A percentile compares a stretch with the other conserved stretches of the same genome.
Evolutionary conservation across 169 alveolate species (phyloP).

Genomic region (Cryptosporidium meleagridis): DNA sequence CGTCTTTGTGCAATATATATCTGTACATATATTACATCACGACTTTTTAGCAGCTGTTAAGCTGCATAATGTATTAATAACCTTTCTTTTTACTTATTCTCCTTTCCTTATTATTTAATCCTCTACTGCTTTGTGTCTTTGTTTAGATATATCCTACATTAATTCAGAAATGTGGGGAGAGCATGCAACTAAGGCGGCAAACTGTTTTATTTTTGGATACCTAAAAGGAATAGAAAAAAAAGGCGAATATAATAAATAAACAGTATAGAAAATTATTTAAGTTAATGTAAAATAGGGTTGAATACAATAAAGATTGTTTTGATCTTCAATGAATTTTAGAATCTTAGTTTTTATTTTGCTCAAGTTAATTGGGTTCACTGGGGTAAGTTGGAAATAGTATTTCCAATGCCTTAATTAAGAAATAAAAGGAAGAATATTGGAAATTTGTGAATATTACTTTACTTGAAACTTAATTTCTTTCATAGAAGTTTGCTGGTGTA

Average conservation of each 20-base stretch:
- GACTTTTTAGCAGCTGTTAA: too few relatives aligned
- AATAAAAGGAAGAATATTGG: not conserved
- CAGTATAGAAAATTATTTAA: not conserved
- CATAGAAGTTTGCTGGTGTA: not conserved
- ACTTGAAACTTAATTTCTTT: not conserved
- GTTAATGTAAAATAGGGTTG: not conserved
- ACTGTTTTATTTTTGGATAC: slow-evolving; percentile 20
- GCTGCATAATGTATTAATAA: not conserved
- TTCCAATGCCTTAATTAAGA: not conserved
- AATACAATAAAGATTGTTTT: not conserved
- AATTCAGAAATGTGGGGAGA: slow-evolving; percentile 17
- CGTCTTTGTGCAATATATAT: not conserved
- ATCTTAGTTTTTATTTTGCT: not conserved
- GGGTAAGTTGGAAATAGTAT: not conserved
- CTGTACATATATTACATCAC: not conserved
- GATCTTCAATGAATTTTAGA: slow-evolving; percentile 16
- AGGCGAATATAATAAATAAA: not conserved
- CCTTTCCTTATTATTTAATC: not conserved
- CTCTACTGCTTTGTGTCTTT: not conserved
- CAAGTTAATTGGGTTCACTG: not conserved
- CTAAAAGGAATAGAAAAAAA: not conserved
- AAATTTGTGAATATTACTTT: not conserved
- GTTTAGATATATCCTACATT: not conserved
- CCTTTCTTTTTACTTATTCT: too few relatives aligned
- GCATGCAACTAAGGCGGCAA: slow-evolving; percentile 41